Evolutionary conservation across 106 monocot species (phyloP), one percentile per base, ranked within the genome.

Genomic region (Ottelia alismoides): DNA sequence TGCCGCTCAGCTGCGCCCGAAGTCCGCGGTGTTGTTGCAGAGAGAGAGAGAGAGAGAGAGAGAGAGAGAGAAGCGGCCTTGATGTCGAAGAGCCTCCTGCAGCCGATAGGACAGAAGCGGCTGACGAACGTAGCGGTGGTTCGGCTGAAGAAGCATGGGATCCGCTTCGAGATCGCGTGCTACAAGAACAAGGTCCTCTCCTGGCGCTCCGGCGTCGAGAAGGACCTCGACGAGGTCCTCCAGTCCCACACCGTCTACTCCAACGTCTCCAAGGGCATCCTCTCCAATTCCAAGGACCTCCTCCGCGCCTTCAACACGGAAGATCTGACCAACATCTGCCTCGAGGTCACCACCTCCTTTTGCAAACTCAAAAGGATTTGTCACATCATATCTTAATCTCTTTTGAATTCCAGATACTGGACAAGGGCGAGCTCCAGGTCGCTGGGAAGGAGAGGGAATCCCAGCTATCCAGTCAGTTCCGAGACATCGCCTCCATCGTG

Each of bases 171-270:
- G 81, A 85, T 96, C 53, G 94, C 94, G n/a, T 96, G 94, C 76
- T 96, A 88, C 73, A 88, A 88, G 78, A 96, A 96, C 81, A 96
- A 85, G 78, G 94, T 96, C 60, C 81, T 96, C 17, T 96, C 94
- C 1, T 96, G 94, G 94, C 84, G 96, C 3, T 72, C 85, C 44
- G 74, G 85, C 52, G 79, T 90, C 85, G 89, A 98, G 63, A 89
- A 89, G 64, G 89, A 89, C 61, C 27, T 98, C 27, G 89, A 89
- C 53, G 96, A 89, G 62, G 89, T 98, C 22, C 35, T 89, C 72
- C 89, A 98, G 46, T 85, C 89, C 1, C 89, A 85, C 53, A 98
- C 67, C 0, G 85, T 90, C 18, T 90, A 90, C 56, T 58, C 82
- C 7, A 83, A 90, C 68, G 90, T 98, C 30, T 90, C 89, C 11